Conservation (phyloP, 352 stramenopile genomes). For the Peronosclerospora sorghi region DNA sequence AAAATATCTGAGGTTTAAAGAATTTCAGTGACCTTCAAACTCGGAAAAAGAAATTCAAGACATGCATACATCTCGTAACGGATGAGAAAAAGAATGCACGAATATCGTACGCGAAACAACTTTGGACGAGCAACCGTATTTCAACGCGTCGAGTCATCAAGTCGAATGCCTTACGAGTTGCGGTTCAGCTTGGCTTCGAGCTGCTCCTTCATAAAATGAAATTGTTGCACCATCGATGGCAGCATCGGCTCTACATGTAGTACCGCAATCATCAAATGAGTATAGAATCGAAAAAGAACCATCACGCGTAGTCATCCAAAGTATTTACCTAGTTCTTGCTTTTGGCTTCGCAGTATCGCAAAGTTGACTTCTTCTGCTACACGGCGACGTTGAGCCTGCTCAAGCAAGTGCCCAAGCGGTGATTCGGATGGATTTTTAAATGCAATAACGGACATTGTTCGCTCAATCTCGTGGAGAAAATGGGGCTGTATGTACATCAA, state of each 20-base stretch:
- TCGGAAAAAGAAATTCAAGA: constrained; percentile 11
- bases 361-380: constrained; percentile 70
- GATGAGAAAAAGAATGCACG: background rate
- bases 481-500: constrained; percentile 26
- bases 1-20: constrained; percentile 32
- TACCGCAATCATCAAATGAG: constrained; percentile 1
- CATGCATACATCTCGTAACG: constrained; percentile 8
- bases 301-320: background rate
- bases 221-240: constrained; percentile 65
- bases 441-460: constrained; percentile 65
- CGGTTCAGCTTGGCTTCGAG: constrained; percentile 52
- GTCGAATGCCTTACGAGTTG: constrained; percentile 30
- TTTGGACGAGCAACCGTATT: background rate
- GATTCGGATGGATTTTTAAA: constrained; percentile 58
- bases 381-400: constrained; percentile 47
- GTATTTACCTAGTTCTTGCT: constrained; percentile 55
- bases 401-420: constrained; percentile 41
- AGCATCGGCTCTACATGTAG: constrained; percentile 56
- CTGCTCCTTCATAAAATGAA: constrained; percentile 71
- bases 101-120: background rate
- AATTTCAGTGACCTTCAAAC: constrained; percentile 2
- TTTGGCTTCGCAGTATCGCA: constrained; percentile 56
- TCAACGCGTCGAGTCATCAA: constrained; percentile 29
- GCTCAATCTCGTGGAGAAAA: constrained; percentile 66
- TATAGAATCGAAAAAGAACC: background rate